Base-by-base conservation (phyloP, 2,329 filamentous ascomycete genomes). In the Sphaerulina vaccinii region DNA sequence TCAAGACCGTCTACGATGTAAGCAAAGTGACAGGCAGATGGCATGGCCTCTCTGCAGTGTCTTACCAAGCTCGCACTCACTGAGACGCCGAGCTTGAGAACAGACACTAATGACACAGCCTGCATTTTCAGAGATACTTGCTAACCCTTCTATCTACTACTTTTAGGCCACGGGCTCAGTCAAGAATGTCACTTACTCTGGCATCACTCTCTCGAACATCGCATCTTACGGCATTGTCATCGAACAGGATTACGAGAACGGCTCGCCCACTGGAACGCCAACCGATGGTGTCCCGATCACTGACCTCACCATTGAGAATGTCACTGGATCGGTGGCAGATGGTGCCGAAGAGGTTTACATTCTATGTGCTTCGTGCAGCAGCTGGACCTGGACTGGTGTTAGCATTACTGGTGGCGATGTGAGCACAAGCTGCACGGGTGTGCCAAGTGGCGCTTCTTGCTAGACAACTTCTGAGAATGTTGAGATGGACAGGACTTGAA, bases 171-270 rank as follows among this genome's bases (percentile, higher is more conserved):
- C 74, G 67, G 80, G 80, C 32, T 70, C 70, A n/a, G 76, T 83
- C 51, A 68, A 64, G 22, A 73, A 71, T 48, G 70, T 84, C 24
- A 80, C 75, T 1, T 84, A 81, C 70, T 70, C 69, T 35, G 70
- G 72, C 55, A 82, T 83, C 65, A 73, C 70, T 1, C 69, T 83
- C 1, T 72, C 69, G 35, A 65, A 68, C 36, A 81, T 82, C 61
- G 65, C 75, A 46, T 69, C 75, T 18, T 81, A 82, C 62, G 80
- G 77, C 38, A 76, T 84, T 52, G 71, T 82, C 44, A 75, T 84
- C 52, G 71, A 83, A 65, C 81, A 84, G 69, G 79, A 82, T 64
- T 83, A 82, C 60, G 68, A 75, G 59, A 77, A 78, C 55, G 74
- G 75, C 49, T 60, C 56, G 29, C 70, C 71, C 4, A 74, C 71